A percentile compares a stretch with the other conserved stretches of the same genome.
Conservation (phyloP, 2,329 filamentous ascomycete genomes). For the Knoxdaviesia capensis region DNA sequence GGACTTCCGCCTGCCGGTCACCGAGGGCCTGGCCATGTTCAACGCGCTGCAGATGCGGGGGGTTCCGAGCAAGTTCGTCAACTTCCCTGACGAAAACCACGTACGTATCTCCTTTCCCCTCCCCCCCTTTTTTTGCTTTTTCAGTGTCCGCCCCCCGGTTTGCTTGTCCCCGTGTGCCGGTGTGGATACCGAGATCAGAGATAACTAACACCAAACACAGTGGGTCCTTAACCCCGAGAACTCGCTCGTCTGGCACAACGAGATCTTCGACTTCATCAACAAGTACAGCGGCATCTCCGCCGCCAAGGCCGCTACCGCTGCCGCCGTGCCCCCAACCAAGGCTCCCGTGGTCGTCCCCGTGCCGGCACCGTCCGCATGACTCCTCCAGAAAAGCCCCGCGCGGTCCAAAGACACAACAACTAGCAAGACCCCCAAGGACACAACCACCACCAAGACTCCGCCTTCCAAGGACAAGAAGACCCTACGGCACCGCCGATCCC, state of each 20-base stretch:
- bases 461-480: too few species aligned
- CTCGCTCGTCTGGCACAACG: constrained; percentile 70
- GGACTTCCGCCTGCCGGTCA: constrained; percentile 73
- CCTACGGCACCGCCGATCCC: too few species aligned
- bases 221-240: constrained; percentile 89
- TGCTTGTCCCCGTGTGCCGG: constrained; percentile 1
- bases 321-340: too few species aligned
- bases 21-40: constrained; percentile 69
- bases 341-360: too few species aligned
- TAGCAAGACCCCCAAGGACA: too few species aligned
- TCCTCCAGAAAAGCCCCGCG: too few species aligned
- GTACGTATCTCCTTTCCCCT: constrained; percentile 12
- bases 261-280: constrained; percentile 63
- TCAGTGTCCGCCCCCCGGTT: not conserved
- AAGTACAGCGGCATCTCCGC: constrained; percentile 29
- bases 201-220: constrained; percentile 13
- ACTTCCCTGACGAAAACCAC: constrained; percentile 59
- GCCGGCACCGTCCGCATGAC: too few species aligned
- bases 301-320: too few species aligned
- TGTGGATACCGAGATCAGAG: constrained; percentile 16
- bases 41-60: constrained; percentile 62
- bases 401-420: too few species aligned
- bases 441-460: too few species aligned
- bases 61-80: constrained; percentile 58
- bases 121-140: not conserved